These are phyloP conservation scores for Giardia muris DNA, from an alignment of 208 protist species.

Conservation along the genomic window DNA sequence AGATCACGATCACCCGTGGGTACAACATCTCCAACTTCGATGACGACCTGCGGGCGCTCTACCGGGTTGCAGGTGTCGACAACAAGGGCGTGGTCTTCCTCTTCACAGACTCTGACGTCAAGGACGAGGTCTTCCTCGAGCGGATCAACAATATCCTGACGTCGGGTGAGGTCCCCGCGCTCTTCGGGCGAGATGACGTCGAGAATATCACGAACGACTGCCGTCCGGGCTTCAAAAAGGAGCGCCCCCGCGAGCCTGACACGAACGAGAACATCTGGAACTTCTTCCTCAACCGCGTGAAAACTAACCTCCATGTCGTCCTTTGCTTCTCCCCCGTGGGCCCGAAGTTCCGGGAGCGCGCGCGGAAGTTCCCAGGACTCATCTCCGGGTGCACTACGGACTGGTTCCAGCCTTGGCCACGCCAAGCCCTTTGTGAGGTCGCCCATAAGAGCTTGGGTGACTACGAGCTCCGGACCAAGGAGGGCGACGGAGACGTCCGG, in stretches of 20 bases:
- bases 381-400: conserved; percentile 84
- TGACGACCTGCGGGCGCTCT: conserved; percentile 37
- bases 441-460: conserved; percentile 66
- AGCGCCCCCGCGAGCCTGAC: conserved; percentile 65
- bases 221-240: conserved; percentile 72
- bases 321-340: conserved; percentile 88
- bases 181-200: conserved; percentile 85
- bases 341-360: conserved; percentile 75
- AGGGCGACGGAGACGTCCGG: conserved; percentile 34
- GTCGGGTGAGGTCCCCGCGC: conserved; percentile 68
- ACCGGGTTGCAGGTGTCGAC: conserved; percentile 33
- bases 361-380: conserved; percentile 82
- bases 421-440: conserved; percentile 72
- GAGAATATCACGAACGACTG: conserved; percentile 80
- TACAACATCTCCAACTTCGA: conserved; percentile 30
- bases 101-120: conserved; percentile 90
- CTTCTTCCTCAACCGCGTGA: conserved; percentile 82
- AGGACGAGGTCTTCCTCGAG: conserved; percentile 85
- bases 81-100: conserved; percentile 67
- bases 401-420: conserved; percentile 91
- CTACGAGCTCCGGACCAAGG: conserved; percentile 61
- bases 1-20: conserved; percentile 74
- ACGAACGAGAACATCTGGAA: conserved; percentile 77
- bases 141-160: conserved; percentile 81
- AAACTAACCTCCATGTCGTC: conserved; percentile 80